Percentiles rank a stretch among this genome's conserved stretches.
phyloP scores from a whole-genome alignment of 352 stramenopile species.

The Phytophthora megakarya region DNA sequence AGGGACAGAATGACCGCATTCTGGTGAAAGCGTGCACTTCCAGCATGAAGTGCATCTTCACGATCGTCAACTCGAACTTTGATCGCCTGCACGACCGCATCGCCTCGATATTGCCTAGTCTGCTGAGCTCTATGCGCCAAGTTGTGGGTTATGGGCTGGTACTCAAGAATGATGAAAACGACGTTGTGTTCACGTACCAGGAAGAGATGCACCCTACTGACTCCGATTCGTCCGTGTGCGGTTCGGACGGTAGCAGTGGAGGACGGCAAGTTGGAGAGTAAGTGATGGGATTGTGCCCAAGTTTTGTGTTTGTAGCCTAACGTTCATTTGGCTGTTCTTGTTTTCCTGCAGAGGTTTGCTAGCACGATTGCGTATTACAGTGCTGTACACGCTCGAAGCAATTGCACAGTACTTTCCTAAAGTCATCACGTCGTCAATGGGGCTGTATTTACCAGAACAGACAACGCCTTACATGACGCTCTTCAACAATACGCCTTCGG shows the following conservation, averaged over 20 bases:
- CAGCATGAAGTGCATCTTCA: conserved; percentile 89
- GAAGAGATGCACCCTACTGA: conserved; percentile 66
- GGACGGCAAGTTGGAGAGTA: conserved; percentile 53
- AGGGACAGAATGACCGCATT: conserved; percentile 73
- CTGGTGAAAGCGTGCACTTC: conserved; percentile 84
- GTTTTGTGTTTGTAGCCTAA: not conserved
- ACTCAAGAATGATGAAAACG: conserved; percentile 54
- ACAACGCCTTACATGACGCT: conserved; percentile 84
- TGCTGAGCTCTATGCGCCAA: conserved; percentile 82
- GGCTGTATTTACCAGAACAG: conserved; percentile 82
- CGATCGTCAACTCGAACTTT: conserved; percentile 75
- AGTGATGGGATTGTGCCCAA: conserved; percentile 22
- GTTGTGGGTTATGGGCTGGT: conserved; percentile 72
- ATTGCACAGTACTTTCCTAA: conserved; percentile 74
- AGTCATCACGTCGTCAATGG: conserved; percentile 76
- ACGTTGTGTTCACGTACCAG: conserved; percentile 59
- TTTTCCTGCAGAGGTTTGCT: conserved; percentile 54
- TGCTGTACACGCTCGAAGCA: conserved; percentile 71
- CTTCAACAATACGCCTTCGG: conserved; percentile 73
- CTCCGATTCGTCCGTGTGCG: conserved; percentile 77
- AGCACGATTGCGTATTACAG: conserved; percentile 72
- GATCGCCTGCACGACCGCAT: conserved; percentile 69
- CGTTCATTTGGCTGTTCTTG: conserved; percentile 10
- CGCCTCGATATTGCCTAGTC: conserved; percentile 52
- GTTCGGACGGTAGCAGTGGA: conserved; percentile 54